Evolutionary conservation across 495 filamentous ascomycete genomes (phyloP), one percentile per base, ranked within the genome.

Genomic region (Collariella sp.): DNA sequence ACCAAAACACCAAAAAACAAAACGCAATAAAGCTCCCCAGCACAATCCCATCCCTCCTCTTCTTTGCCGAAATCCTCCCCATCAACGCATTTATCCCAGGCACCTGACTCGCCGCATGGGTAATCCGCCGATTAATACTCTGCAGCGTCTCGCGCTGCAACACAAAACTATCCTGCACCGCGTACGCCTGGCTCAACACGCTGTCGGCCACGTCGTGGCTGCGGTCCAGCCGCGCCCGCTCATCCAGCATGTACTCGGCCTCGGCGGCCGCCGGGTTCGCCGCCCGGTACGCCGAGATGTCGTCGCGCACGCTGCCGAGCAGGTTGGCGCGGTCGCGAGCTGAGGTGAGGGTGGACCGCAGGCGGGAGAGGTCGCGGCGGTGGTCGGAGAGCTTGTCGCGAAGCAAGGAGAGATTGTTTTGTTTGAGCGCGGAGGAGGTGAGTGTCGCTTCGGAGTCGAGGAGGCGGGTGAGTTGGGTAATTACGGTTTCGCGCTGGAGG

Each of bases 241-340:
- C 93, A 61, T 88, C 87, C 18, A 97, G 79, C 90, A 99, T 96
- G 73, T 96, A 97, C 39, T 97, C 91, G 18, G 88, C 87, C 71
- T 96, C 93, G 35, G 83, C 87, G 6, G 77, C 80, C 50, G 79
- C 86, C 7, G 88, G 87, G 70, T 94, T 91, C 23, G 79, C 81
- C 20, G 84, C 80, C 31, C 84, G 87, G 76, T 95, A 96, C 36
- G 86, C 83, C 62, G 85, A 79, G 66, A 97, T 96, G 68, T 98
- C 93, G 56, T 88, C 85, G 59, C 89, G 86, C 34, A 98, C 90
- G 66, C 83, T 88, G 9, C 83, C 84, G 42, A 97, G 84, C n/a
- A 98, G 83, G 69, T 96, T 95, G 18, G 87, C 83, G 57, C 89
- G 87, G 67, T 89, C 81, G 60, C 93, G 87, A 52, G 86, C 79